Conservation (phyloP, 2,329 filamentous ascomycete species). For the Exophiala dermatitidis region DNA sequence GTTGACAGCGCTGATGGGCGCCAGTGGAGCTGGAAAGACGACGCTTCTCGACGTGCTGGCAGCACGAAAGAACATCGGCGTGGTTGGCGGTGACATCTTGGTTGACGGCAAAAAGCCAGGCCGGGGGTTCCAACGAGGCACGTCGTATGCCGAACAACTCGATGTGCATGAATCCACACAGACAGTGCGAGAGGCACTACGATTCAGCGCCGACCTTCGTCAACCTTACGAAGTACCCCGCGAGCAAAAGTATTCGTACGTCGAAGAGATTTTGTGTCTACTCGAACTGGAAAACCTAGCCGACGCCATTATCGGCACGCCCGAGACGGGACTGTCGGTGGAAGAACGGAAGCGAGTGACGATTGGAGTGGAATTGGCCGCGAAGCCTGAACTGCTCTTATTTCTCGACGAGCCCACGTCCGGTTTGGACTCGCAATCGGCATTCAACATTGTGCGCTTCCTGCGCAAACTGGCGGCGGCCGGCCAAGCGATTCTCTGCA, state of each 20-base stretch:
- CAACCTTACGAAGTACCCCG: slow-evolving; percentile 53
- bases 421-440: slow-evolving; percentile 61
- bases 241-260: slow-evolving; percentile 57
- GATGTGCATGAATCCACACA: slow-evolving; percentile 57
- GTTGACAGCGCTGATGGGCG: slow-evolving; percentile 47
- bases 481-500: slow-evolving; percentile 82
- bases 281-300: slow-evolving; percentile 60
- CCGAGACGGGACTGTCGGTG: slow-evolving; percentile 54
- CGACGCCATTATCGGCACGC: slow-evolving; percentile 58
- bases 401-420: slow-evolving; percentile 59
- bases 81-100: slow-evolving; percentile 56
- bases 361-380: slow-evolving; percentile 56
- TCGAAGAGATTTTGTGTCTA: slow-evolving; percentile 58
- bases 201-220: slow-evolving; percentile 59
- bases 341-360: slow-evolving; percentile 46
- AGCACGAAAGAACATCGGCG: slow-evolving; percentile 57
- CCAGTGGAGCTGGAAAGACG: slow-evolving; percentile 71
- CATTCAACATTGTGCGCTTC: slow-evolving; percentile 58
- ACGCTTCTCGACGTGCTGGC: slow-evolving; percentile 73
- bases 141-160: slow-evolving; percentile 58
- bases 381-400: slow-evolving; percentile 53
- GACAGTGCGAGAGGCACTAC: slow-evolving; percentile 59
- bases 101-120: slow-evolving; percentile 54
- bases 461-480: slow-evolving; percentile 58
- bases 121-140: slow-evolving; percentile 57